These are phyloP conservation scores for Aureobasidium uvarum DNA, from an alignment of 2,329 filamentous ascomycete species.

Conservation along the genomic window DNA sequence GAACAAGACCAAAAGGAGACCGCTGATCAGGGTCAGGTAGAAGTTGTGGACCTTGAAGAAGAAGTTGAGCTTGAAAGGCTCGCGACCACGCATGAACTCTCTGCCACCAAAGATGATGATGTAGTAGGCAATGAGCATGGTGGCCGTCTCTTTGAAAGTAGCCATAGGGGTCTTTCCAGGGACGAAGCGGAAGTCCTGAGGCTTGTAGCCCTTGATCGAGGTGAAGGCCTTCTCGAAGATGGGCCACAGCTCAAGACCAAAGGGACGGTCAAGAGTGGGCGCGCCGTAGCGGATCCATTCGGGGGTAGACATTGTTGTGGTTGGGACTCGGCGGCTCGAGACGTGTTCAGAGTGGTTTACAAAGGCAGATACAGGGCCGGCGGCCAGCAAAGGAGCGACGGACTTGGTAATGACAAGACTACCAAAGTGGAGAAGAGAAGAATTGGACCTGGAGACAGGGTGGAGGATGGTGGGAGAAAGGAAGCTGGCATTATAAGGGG, in stretches of 20 bases:
- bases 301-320: conserved; percentile 49
- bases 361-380: conserved; percentile 3
- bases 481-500: conserved; percentile 21
- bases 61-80: conserved; percentile 80
- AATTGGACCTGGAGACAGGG: conserved; percentile 25
- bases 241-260: conserved; percentile 89
- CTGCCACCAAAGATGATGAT: conserved; percentile 88
- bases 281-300: conserved; percentile 56
- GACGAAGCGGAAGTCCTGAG: conserved; percentile 81
- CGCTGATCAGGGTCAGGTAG: conserved; percentile 83
- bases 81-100: conserved; percentile 84
- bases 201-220: conserved; percentile 72
- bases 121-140: conserved; percentile 87
- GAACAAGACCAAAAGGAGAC: conserved; percentile 75
- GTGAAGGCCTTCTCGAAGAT: conserved; percentile 88
- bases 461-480: conserved; percentile 4
- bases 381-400: conserved; percentile 24
- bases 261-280: conserved; percentile 86
- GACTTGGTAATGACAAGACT: conserved; percentile 11
- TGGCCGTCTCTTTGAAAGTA: conserved; percentile 76
- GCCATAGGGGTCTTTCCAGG: conserved; percentile 84
- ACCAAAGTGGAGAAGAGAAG: conserved; percentile 14
- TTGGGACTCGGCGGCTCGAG: conserved; percentile 8
- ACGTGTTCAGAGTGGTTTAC: conserved; percentile 10
- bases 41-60: conserved; percentile 98